A percentile compares a stretch with the other conserved stretches of the same genome.
These are phyloP conservation scores for Termitomyces sp. DNA, from an alignment of 768 basidiomycete species.

Conservation along the genomic window DNA sequence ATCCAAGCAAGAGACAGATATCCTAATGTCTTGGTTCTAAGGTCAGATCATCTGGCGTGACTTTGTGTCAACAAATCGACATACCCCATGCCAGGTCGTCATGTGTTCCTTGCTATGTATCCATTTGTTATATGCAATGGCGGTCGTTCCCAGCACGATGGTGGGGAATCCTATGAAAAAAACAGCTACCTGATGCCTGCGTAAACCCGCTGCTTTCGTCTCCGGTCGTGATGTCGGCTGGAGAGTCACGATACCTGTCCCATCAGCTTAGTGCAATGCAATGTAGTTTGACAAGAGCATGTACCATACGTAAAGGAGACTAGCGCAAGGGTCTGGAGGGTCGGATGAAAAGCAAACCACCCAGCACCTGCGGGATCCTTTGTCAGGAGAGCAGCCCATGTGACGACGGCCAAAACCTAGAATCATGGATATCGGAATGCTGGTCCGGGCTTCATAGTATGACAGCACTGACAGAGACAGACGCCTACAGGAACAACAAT, in stretches of 20 bases:
- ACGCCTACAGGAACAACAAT: not conserved
- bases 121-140: slow-evolving; percentile 61
- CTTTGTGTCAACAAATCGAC: slow-evolving; percentile 13
- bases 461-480: slow-evolving; percentile 3
- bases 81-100: slow-evolving; percentile 71
- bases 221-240: slow-evolving; percentile 66
- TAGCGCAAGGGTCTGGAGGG: slow-evolving; percentile 55
- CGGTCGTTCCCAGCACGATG: slow-evolving; percentile 54
- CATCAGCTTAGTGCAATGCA: not conserved
- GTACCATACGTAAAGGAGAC: slow-evolving; percentile 58
- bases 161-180: slow-evolving; percentile 50
- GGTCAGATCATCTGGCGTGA: not conserved
- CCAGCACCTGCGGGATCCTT: slow-evolving; percentile 25
- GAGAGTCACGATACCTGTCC: slow-evolving; percentile 64
- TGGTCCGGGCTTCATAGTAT: not conserved
- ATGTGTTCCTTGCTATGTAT: slow-evolving; percentile 50
- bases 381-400: slow-evolving; percentile 12
- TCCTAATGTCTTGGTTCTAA: slow-evolving; percentile 49
- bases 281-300: slow-evolving; percentile 3
- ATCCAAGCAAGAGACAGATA: slow-evolving; percentile 60
- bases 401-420: slow-evolving; percentile 10
- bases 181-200: slow-evolving; percentile 64
- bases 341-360: slow-evolving; percentile 68
- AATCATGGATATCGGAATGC: not conserved
- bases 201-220: slow-evolving; percentile 62